A percentile compares a stretch with the other conserved stretches of the same genome.
Conservation (phyloP, 176 grass and related monocot genomes). For the Musa schizocarpa region DNA sequence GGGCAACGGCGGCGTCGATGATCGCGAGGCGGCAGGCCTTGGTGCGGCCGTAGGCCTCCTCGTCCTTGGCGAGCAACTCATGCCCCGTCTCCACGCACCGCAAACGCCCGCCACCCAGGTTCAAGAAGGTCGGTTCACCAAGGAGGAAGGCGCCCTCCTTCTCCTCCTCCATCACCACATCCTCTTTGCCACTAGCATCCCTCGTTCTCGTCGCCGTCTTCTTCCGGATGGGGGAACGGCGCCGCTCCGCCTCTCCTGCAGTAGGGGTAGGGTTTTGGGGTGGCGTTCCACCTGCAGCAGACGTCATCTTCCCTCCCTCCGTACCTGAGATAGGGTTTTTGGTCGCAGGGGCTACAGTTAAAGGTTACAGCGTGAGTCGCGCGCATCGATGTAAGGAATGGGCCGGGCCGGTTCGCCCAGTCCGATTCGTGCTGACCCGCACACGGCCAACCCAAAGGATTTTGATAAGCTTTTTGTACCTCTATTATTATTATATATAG, state of each 20-base stretch:
- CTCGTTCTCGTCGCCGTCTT: not conserved
- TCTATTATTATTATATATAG: too few species aligned
- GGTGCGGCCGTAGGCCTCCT: conserved; percentile 54
- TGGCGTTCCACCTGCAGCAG: not conserved
- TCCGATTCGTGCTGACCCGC: too few species aligned
- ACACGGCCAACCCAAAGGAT: too few species aligned
- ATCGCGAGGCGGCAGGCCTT: conserved; percentile 70
- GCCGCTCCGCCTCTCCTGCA: not conserved
- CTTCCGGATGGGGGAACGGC: not conserved
- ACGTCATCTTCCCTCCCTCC: not conserved
- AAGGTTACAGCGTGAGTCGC: too few species aligned
- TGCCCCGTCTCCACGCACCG: conserved; percentile 79
- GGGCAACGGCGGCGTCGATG: conserved; percentile 55
- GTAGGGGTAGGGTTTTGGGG: not conserved
- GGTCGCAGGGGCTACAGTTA: not conserved
- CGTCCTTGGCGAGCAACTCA: conserved; percentile 73
- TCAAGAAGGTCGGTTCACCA: conserved; percentile 60
- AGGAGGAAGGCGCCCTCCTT: conserved; percentile 85
- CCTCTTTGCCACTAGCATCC: not conserved
- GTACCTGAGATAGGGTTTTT: not conserved
- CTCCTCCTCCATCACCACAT: conserved; percentile 20
- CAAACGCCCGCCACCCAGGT: conserved; percentile 51
- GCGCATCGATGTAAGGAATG: too few species aligned
- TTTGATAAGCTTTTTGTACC: too few species aligned
- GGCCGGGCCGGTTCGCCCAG: too few species aligned